Percentiles rank a stretch among this genome's conserved stretches.
Conservation (phyloP, 441 rosid species). For the Euphorbia corollata region DNA sequence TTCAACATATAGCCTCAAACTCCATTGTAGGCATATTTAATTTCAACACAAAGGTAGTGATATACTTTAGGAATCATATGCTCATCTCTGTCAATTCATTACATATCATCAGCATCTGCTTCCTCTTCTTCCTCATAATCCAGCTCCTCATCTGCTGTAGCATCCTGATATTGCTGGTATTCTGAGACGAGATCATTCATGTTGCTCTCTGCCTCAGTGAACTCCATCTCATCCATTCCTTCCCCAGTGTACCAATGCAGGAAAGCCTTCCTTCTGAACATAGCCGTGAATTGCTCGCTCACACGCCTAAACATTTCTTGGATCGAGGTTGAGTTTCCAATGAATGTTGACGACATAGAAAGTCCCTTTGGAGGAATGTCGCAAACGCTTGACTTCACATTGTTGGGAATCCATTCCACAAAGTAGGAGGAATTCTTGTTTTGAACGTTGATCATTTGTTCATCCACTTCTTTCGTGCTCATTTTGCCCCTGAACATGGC, state of each 20-base stretch:
- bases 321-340: constrained; percentile 26
- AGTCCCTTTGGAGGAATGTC: constrained; percentile 34
- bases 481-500: constrained; percentile 23
- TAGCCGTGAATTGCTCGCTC: constrained; percentile 23
- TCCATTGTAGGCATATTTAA: not conserved
- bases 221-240: constrained; percentile 23
- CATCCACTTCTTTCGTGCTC: constrained; percentile 22
- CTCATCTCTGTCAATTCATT: no score
- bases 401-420: constrained; percentile 34
- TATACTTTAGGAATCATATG: no score
- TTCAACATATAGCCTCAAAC: not conserved
- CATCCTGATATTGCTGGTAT: constrained; percentile 34
- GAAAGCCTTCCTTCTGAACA: constrained; percentile 23
- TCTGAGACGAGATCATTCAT: constrained; percentile 27
- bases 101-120: constrained; percentile 4
- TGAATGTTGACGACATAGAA: constrained; percentile 33
- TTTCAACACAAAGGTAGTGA: not conserved
- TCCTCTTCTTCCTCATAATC: constrained; percentile 33
- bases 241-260: constrained; percentile 22
- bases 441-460: constrained; percentile 22
- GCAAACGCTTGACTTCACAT: constrained; percentile 33
- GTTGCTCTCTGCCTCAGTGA: constrained; percentile 19
- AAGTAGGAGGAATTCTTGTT: constrained; percentile 24
- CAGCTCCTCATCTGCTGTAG: constrained; percentile 29
- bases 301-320: constrained; percentile 27